Base-by-base conservation (phyloP, 495 filamentous ascomycete genomes). In the Cairneyella variabilis region DNA sequence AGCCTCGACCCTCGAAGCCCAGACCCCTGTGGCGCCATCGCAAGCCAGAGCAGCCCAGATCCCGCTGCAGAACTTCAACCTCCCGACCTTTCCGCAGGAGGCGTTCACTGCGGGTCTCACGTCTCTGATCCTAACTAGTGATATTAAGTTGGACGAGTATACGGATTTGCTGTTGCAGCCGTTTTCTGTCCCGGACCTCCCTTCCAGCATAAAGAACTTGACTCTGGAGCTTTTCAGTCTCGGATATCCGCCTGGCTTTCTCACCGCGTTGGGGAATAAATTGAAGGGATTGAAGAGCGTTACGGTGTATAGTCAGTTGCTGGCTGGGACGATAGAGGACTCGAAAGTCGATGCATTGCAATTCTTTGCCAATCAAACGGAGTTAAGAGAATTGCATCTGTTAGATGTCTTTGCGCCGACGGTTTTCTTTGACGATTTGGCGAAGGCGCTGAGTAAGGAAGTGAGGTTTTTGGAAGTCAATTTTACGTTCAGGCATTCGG, bases 1-100 rank as follows among this genome's bases (percentile, higher is more conserved):
- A 43, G 42, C 54, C 22, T 10, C 30, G 11, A 16, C 25, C 32
- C 62, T 56, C 42, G 11, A 36, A 40, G 40, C 77, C 75, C 58
- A 55, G 58, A 21, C 75, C 73, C 64, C 76, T 69, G 28, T 58
- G 61, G 11, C 49, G 0, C 53, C 58, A 1, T 21, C 48, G 30
- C 38, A 49, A 41, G 58, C 58, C 4, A 36, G 26, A 65, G 69
- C 58, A 70, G 79, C 69, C 69, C 71, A 60, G 30, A 50, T 60
- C 16, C 58, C 58, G 0, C 44, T 60, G 7, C 38, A 45, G 21
- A 38, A 38, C 44, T 61, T 61, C 66, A 77, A 74, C 61, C 76
- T 78, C 1, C 74, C 80, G 21, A 80, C 81, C 71, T 84, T 78
- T 71, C 78, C 73, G 49, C 72, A 74, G 27, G 59, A 64, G 37